These are phyloP conservation scores for Aquilaria malaccensis DNA, from an alignment of 345 rosid species.

Conservation along the genomic window DNA sequence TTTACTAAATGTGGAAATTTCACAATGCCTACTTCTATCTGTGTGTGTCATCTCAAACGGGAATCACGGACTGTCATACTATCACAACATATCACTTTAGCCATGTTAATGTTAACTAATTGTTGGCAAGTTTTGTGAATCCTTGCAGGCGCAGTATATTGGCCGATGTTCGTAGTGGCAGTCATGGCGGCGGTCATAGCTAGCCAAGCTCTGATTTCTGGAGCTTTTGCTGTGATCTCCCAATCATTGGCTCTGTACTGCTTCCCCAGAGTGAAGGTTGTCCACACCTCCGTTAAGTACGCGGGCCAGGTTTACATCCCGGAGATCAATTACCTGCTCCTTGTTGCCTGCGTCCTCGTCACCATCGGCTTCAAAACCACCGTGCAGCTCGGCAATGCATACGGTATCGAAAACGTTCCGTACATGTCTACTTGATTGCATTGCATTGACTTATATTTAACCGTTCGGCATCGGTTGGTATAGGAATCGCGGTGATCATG, in stretches of 20 bases:
- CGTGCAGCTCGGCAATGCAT: constrained; percentile 58
- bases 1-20: too few species aligned
- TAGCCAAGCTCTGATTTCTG: constrained; percentile 74
- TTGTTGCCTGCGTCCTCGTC: constrained; percentile 43
- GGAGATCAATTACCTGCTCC: constrained; percentile 32
- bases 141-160: constrained; percentile 42
- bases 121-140: too few species aligned
- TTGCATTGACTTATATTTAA: neutral
- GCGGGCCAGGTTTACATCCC: constrained; percentile 43
- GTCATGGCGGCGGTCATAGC: constrained; percentile 62
- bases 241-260: constrained; percentile 52
- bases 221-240: constrained; percentile 44
- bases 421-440: neutral
- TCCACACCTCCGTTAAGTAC: constrained; percentile 52
- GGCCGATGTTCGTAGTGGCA: constrained; percentile 67
- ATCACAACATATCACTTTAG: constrained; percentile 14
- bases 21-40: too few species aligned
- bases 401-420: constrained; percentile 26
- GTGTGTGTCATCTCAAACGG: too few species aligned
- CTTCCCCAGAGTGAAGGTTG: constrained; percentile 65
- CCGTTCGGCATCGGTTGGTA: neutral
- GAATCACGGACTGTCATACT: too few species aligned
- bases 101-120: too few species aligned
- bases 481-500: constrained; percentile 57
- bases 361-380: constrained; percentile 39